Percentiles rank a stretch among this genome's conserved stretches.
These are phyloP conservation scores for Liquidambar formosana DNA, from an alignment of 164 flowering plant species.

Conservation along the genomic window DNA sequence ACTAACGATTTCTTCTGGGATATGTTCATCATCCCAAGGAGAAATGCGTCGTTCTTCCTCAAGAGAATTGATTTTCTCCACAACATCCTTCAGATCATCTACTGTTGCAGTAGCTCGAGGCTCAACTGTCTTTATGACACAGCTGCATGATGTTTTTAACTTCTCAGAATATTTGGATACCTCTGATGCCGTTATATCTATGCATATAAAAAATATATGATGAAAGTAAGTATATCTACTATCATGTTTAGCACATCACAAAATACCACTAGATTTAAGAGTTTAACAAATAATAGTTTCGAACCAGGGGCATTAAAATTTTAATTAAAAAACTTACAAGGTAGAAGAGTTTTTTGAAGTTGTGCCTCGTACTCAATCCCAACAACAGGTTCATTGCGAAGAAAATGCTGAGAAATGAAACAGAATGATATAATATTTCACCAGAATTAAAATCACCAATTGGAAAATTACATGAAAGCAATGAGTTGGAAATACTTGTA, in stretches of 20 bases:
- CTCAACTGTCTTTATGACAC: constrained; percentile 84
- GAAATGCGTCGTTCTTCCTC: constrained; percentile 60
- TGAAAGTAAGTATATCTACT: not conserved
- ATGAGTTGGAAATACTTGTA: constrained; percentile 52
- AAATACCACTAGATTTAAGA: not conserved
- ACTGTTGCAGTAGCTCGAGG: constrained; percentile 65
- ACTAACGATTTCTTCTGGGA: constrained; percentile 87
- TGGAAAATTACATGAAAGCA: constrained; percentile 6
- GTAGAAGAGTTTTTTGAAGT: constrained; percentile 84
- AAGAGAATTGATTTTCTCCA: constrained; percentile 53
- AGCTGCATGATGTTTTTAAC: constrained; percentile 60
- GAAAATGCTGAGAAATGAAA: constrained; percentile 69
- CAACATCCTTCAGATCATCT: constrained; percentile 61
- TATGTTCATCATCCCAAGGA: constrained; percentile 88
- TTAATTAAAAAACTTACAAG: constrained; percentile 84
- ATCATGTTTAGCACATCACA: not conserved
- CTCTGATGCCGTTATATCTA: constrained; percentile 77
- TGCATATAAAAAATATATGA: not conserved
- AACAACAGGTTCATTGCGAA: constrained; percentile 79
- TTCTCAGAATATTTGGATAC: constrained; percentile 68
- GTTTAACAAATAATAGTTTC: not conserved
- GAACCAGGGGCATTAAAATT: too few relatives aligned
- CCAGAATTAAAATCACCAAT: not conserved
- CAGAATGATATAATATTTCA: not conserved
- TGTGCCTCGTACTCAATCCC: constrained; percentile 91